Base-by-base conservation (phyloP, 1,284 basidiomycete genomes). In the Takashimella tepidaria region DNA sequence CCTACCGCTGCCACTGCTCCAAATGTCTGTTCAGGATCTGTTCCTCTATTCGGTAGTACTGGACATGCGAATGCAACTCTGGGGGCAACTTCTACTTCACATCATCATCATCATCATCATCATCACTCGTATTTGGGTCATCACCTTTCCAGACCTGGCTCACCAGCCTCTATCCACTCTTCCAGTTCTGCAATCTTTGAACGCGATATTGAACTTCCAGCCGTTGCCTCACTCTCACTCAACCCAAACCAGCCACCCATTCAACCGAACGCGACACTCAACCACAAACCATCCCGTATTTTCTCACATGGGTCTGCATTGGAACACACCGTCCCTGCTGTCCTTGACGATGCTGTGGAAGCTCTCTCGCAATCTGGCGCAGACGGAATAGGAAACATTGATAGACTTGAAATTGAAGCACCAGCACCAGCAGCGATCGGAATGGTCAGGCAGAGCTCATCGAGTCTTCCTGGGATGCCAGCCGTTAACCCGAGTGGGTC, bases 331-430 rank as follows among this genome's bases (percentile, higher is more conserved):
- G 73, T 76, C 20, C 74, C 74, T 0, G 70, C 74, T 2, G 74
- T 74, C 0, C 55, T 76, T 45, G 72, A 75, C 48, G 73, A 75
- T 54, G 74, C 74, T 4, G 69, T 76, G 37, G 73, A 76, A 57
- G 74, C 74, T 2, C 59, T 76, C 31, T 63, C 66, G 0, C 62
- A 61, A 0, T 42, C 26, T 6, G 55, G 62, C 13, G 56, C 51
- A 4, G 56, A 55, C 16, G 55, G 55, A 6, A n/a, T n/a, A n/a
- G 46, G 62, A 25, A 59, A 62, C 5, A 46, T 66, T 16, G 59
- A 63, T 16, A 66, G 62, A 10, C 47, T 74, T 37, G 72, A 74
- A 54, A 74, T 74, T 37, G 72, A 74, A 54, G 64, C 67, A 22
- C 67, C 67, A 10, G 62, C 61, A 13, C 57, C 62, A 3, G 48